phyloP scores from a whole-genome alignment of 176 grass and related monocot genomes.

The Oryza nivara region DNA sequence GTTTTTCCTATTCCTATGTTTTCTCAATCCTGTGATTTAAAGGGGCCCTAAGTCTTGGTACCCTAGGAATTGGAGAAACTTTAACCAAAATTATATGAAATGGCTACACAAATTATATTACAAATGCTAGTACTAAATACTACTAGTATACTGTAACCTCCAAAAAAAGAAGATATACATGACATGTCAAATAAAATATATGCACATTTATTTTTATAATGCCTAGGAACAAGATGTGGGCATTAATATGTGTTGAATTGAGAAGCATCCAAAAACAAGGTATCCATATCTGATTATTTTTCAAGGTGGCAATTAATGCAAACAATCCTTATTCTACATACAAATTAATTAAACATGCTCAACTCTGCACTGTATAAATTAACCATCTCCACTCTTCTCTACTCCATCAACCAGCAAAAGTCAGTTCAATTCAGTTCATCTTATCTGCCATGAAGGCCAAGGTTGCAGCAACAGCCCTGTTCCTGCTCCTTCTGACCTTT shows the following conservation, averaged over 20 bases:
- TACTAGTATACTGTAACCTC: no score
- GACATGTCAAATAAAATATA: no score
- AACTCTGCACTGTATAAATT: background rate
- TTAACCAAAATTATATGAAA: no score
- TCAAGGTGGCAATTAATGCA: background rate
- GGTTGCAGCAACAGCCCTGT: background rate
- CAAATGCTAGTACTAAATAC: no score
- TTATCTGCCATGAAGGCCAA: background rate
- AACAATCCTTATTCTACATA: background rate
- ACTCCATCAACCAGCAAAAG: background rate
- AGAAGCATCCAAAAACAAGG: background rate
- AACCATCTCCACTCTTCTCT: no score
- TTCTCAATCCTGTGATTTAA: no score
- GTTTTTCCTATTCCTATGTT: no score
- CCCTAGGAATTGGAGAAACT: no score
- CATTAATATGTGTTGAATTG: background rate
- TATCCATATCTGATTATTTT: background rate
- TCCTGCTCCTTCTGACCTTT: constrained; percentile 27
- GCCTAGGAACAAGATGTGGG: background rate
- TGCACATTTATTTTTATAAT: background rate
- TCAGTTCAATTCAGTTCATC: background rate
- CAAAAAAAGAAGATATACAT: background rate
- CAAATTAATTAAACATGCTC: background rate
- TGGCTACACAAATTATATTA: no score
- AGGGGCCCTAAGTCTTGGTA: no score